Base-by-base conservation (phyloP, 805 yeast genomes). In the Zygotorulaspora florentina region DNA sequence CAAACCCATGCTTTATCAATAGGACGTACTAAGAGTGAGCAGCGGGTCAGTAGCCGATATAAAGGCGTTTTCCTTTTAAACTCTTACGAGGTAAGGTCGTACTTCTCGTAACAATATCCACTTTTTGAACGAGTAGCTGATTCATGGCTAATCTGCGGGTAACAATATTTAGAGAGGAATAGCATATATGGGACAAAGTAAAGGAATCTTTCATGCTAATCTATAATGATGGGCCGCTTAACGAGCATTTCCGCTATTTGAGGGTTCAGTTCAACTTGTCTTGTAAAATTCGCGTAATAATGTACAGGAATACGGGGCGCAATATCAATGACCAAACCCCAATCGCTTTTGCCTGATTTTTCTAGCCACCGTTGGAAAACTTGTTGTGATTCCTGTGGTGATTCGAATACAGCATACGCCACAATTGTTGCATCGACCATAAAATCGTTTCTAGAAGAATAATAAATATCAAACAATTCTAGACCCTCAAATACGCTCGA, bases 1-100 rank as follows among this genome's bases (percentile, higher is more conserved):
- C 38, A 63, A 33, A 9, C 67, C 65, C 66, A 62, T 63, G 7
- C 25, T 20, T 7, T 20, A 4, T 20, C 25, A 7, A 20, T 7
- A 7, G 25, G 25, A 20, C 25, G 7, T 20, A 20, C 7, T 20
- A 20, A 20, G 25, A 5, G 4, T 20, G 7, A 20, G 25, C 7
- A 7, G 25, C 7, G 4, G 25, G 25, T 20, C 25, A 20, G 7
- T 7, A 20, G 25, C 25, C 25, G 25, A 20, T 20, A 20, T 20
- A 20, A 20, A 20, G 7, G 25, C 25, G 25, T 20, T 20, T 20
- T 20, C 7, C 25, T 20, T 20, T 20, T 7, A 7, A 7, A 5
- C 25, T 20, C 25, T 20, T 20, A 20, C 25, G 25, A 20, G 25
- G 7, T 20, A 20, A 20, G 4, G 25, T 20, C 25, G 25, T 20